Evolutionary conservation across 805 yeast genomes (phyloP).

Genomic region (Ogataea pilisensis): DNA sequence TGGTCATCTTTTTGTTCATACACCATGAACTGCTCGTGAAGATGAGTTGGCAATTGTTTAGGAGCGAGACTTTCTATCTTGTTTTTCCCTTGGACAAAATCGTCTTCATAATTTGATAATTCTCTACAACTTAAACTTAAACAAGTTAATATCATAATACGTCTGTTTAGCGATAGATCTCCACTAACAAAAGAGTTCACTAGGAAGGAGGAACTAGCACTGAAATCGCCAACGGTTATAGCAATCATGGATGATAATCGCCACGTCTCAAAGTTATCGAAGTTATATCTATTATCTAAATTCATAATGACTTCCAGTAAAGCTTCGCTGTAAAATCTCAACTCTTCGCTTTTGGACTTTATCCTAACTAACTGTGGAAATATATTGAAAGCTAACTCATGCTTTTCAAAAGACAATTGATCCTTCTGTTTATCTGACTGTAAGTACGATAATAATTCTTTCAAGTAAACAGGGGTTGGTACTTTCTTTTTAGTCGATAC

Average conservation of each 20-base stretch:
- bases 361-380: constrained; percentile 63
- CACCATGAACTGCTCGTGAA: constrained; percentile 41
- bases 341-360: constrained; percentile 62
- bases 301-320: constrained; percentile 50
- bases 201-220: constrained; percentile 40
- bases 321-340: constrained; percentile 52
- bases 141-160: constrained; percentile 65
- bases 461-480: constrained; percentile 60
- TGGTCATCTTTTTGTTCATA: constrained; percentile 12
- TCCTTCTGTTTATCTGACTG: constrained; percentile 40
- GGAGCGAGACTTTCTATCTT: constrained; percentile 24
- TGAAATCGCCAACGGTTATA: constrained; percentile 47
- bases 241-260: constrained; percentile 64
- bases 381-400: constrained; percentile 40
- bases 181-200: constrained; percentile 53
- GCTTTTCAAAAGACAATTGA: constrained; percentile 46
- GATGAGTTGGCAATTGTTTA: constrained; percentile 40
- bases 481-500: constrained; percentile 34
- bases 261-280: constrained; percentile 57
- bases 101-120: constrained; percentile 58
- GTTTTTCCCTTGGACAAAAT: constrained; percentile 36
- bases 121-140: constrained; percentile 72
- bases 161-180: constrained; percentile 77
- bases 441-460: constrained; percentile 62
- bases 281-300: constrained; percentile 53